Conservation (phyloP, 2,329 filamentous ascomycete species). For the Paramyrothecium sp. region DNA sequence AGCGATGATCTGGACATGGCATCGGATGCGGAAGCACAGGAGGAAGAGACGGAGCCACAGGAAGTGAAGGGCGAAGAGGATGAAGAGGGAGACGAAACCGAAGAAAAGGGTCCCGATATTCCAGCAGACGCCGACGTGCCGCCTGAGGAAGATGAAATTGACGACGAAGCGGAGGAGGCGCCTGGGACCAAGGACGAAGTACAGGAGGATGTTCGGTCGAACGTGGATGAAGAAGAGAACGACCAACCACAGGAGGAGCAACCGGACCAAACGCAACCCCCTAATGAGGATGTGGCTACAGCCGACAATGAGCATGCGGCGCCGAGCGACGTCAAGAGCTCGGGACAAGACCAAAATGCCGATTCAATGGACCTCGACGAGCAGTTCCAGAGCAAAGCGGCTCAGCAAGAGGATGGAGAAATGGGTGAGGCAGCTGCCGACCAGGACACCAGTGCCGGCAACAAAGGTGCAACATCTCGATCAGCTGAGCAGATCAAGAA, state of each 20-base stretch:
- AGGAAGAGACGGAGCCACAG: slow-evolving; percentile 33
- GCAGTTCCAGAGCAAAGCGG: slow-evolving; percentile 56
- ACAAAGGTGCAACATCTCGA: slow-evolving; percentile 55
- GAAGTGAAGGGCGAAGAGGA: slow-evolving; percentile 35
- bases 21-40: slow-evolving; percentile 49
- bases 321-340: slow-evolving; percentile 61
- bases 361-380: slow-evolving; percentile 63
- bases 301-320: slow-evolving; percentile 61
- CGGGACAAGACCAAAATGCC: slow-evolving; percentile 64
- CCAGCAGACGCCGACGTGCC: slow-evolving; percentile 35
- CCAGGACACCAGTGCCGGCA: slow-evolving; percentile 61
- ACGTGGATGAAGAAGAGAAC: slow-evolving; percentile 53
- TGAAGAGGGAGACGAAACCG: slow-evolving; percentile 34
- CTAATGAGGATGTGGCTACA: slow-evolving; percentile 48
- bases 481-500: slow-evolving; percentile 48
- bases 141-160: slow-evolving; percentile 54
- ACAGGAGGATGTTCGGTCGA: slow-evolving; percentile 39
- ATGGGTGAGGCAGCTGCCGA: slow-evolving; percentile 64
- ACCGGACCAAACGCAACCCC: slow-evolving; percentile 30
- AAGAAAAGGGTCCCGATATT: slow-evolving; percentile 33
- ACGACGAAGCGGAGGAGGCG: slow-evolving; percentile 49
- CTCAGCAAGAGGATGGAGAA: slow-evolving; percentile 65
- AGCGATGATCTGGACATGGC: slow-evolving; percentile 60
- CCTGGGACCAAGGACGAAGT: slow-evolving; percentile 38
- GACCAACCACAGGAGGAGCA: slow-evolving; percentile 51